phyloP scores from a whole-genome alignment of 805 yeast species.

The Maudiozyma barnettii region DNA sequence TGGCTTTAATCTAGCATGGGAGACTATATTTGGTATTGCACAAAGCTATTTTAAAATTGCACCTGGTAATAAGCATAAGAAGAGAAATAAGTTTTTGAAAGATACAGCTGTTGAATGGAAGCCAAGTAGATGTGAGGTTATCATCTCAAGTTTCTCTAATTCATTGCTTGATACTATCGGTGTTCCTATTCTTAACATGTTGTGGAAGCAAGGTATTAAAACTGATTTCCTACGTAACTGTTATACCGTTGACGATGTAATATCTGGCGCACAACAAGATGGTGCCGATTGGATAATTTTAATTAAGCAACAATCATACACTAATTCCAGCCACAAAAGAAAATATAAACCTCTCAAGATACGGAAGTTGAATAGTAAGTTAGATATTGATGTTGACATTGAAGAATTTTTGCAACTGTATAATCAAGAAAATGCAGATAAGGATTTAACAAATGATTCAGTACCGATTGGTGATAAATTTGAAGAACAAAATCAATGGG shows the following conservation, averaged over 20 bases:
- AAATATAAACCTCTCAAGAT: constrained; percentile 71
- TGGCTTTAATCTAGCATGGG: constrained; percentile 79
- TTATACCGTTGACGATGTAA: constrained; percentile 52
- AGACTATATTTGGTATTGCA: constrained; percentile 46
- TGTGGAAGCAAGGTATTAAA: constrained; percentile 74
- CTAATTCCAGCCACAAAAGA: constrained; percentile 30
- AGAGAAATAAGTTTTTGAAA: constrained; percentile 30
- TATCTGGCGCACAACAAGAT: constrained; percentile 52
- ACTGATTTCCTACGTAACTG: constrained; percentile 55
- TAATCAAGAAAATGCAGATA: constrained; percentile 22
- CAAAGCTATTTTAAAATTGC: constrained; percentile 36
- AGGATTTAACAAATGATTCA: constrained; percentile 7
- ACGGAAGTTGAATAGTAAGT: constrained; percentile 47
- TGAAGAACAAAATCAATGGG: constrained; percentile 22
- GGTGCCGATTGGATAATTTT: constrained; percentile 71
- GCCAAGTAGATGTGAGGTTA: constrained; percentile 66
- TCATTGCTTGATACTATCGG: constrained; percentile 50
- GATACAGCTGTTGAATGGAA: constrained; percentile 38
- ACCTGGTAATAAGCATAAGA: constrained; percentile 24
- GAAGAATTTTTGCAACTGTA: constrained; percentile 51
- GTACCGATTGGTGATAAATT: constrained; percentile 13
- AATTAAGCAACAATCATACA: constrained; percentile 53
- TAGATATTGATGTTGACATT: constrained; percentile 65
- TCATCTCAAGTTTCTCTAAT: constrained; percentile 61
- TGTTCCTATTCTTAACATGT: constrained; percentile 45